A percentile compares a stretch with the other conserved stretches of the same genome.
Conservation (phyloP, 2,329 filamentous ascomycete species). For the Colletotrichum lentis region DNA sequence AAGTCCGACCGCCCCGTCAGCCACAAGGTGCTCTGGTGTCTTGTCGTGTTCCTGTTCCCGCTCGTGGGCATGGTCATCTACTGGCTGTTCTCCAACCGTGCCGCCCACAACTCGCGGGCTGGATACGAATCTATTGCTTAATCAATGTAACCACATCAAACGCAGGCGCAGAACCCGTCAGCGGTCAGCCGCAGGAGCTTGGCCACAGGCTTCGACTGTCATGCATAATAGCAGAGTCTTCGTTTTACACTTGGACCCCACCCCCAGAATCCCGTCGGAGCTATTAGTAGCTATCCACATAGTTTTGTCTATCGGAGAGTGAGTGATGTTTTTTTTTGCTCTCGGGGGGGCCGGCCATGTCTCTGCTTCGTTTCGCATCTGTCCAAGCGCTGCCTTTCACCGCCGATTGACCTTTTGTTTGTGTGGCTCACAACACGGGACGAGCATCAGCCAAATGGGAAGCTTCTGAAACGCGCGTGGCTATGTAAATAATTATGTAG, state of each 20-base stretch:
- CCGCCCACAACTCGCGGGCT: slow-evolving; percentile 59
- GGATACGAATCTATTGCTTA: slow-evolving; percentile 65
- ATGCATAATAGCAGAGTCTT: too few relatives aligned
- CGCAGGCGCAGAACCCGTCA: too few relatives aligned
- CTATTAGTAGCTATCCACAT: too few relatives aligned
- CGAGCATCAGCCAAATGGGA: neutral
- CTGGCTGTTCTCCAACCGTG: slow-evolving; percentile 70
- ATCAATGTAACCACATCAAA: slow-evolving; percentile 19
- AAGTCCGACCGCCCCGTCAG: slow-evolving; percentile 67
- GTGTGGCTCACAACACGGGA: neutral
- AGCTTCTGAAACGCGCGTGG: neutral
- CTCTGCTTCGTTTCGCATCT: slow-evolving; percentile 6
- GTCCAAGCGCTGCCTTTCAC: neutral
- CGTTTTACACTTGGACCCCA: too few relatives aligned
- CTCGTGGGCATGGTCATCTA: slow-evolving; percentile 69
- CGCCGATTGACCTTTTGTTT: too few relatives aligned
- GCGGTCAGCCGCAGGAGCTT: too few relatives aligned
- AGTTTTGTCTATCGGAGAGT: neutral
- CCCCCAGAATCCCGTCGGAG: too few relatives aligned
- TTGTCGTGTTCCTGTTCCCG: slow-evolving; percentile 71
- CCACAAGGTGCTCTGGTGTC: slow-evolving; percentile 69
- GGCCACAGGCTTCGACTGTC: too few relatives aligned
- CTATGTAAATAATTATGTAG: too few relatives aligned
- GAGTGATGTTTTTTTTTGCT: too few relatives aligned
- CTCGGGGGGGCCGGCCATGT: neutral